Base-by-base conservation (phyloP, 257 asterid genomes). In the Solanum virginianum region DNA sequence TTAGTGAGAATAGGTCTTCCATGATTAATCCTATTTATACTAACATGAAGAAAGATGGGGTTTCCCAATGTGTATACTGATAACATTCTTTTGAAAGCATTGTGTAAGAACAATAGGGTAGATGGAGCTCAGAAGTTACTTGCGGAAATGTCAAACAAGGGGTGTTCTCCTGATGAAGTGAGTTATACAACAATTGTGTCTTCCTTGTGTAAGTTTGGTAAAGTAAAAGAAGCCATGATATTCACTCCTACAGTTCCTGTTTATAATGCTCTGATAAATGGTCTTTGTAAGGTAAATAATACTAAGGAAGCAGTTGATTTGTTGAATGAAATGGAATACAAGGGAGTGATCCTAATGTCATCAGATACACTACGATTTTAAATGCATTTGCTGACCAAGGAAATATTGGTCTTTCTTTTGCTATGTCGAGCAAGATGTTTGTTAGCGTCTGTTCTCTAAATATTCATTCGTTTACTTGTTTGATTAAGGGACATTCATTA, bases 41-140 rank as follows among this genome's bases (percentile, higher is more conserved):
- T 68, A 92, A 96, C 86, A 94, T 96, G 98, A 93, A 94, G 93
- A 92, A 89, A 86, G 98, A 96, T 53, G 97, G 98, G 47, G 43
- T 96, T 92, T 87, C 99, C 98, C 7, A 96, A 96, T 87, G 94
- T 96, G 77, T 94, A 86, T 84, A 96, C 99, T 0, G 93, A 96
- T 82, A 96, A 96, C 83, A 93, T 96, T 83, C 92, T 96, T 49
- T 84, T 96, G 95, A 96, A 96, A 89, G 97, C 98, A 0, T 84
- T 96, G 80, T 96, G 98, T 85, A 94, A 92, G 93, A 94, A 93
- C 66, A 87, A 89, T 57, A 93, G 98, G 84, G 59, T 93, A 8
- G 86, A 89, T 81, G 98, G 93, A 10, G 99, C 98, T 62, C 86
- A 82, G 56, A 91, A 88, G 89, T 86, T 96, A 97, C 97, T 96